Evolutionary conservation across 345 rosid species (phyloP).

Genomic region (Ceriops decandra): DNA sequence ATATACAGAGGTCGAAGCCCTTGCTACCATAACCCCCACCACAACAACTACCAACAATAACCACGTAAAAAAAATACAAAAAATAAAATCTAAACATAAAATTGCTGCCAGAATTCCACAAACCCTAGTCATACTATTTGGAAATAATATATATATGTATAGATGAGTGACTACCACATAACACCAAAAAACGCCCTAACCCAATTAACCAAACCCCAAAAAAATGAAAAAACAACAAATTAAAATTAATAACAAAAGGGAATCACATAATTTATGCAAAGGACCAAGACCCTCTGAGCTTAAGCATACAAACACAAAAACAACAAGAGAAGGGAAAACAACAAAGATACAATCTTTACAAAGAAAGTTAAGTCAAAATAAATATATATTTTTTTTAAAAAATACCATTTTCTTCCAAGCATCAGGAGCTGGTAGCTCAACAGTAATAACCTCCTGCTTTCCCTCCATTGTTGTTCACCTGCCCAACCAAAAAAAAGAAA

Average conservation of each 20-base stretch:
- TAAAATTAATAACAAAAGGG: neutral
- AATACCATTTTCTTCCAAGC: conserved; percentile 78
- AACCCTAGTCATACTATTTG: conserved; percentile 4
- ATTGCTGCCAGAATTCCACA: conserved; percentile 1
- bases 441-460: conserved; percentile 49
- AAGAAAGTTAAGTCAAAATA: neutral
- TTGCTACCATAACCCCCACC: conserved; percentile 14
- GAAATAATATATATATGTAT: neutral
- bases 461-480: conserved; percentile 38
- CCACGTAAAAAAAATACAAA: conserved; percentile 6
- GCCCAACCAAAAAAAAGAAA: conserved; percentile 11
- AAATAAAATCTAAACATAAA: conserved; percentile 11
- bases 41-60: conserved; percentile 12
- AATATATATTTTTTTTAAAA: conserved; percentile 2
- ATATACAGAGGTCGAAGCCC: too few relatives aligned
- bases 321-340: neutral
- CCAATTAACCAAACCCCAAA: neutral
- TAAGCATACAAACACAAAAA: conserved; percentile 1
- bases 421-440: conserved; percentile 77
- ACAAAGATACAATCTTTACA: conserved; percentile 3
- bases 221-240: conserved; percentile 1
- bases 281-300: neutral
- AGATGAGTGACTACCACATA: neutral
- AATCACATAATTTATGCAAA: conserved; percentile 4
- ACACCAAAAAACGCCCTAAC: conserved; percentile 3